phyloP scores from a whole-genome alignment of 352 stramenopile genomes.

The Globisporangium takayamanum region DNA sequence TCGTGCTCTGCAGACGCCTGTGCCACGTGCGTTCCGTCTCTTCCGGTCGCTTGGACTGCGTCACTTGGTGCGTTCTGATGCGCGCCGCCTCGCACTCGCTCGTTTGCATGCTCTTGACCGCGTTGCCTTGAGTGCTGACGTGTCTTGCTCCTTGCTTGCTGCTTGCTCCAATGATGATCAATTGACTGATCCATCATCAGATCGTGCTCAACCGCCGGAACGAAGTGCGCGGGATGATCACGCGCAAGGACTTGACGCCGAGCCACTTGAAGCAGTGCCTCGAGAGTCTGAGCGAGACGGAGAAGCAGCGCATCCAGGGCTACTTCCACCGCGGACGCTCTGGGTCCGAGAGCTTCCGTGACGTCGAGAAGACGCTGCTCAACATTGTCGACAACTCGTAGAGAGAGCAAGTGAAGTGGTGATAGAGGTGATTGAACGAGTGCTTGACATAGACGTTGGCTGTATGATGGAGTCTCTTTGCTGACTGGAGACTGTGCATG shows the following conservation, averaged over 20 bases:
- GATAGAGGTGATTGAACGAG: too few relatives aligned
- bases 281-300: conserved; percentile 63
- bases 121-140: not conserved
- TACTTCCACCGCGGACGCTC: conserved; percentile 77
- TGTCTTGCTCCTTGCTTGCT: too few relatives aligned
- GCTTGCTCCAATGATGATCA: too few relatives aligned
- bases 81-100: not conserved
- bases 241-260: conserved; percentile 80
- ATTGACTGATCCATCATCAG: conserved; percentile 9
- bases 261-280: conserved; percentile 79
- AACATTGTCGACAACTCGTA: conserved; percentile 84
- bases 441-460: too few relatives aligned
- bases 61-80: conserved; percentile 66
- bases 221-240: conserved; percentile 86
- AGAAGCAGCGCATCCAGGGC: conserved; percentile 79
- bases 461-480: too few relatives aligned
- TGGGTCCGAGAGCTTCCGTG: conserved; percentile 67
- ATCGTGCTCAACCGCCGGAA: conserved; percentile 88
- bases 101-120: not conserved
- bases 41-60: conserved; percentile 97
- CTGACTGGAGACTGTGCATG: too few relatives aligned
- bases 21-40: conserved; percentile 93
- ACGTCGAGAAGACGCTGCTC: conserved; percentile 78
- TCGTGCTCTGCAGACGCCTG: conserved; percentile 50
- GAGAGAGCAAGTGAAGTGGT: conserved; percentile 3